Base-by-base conservation (phyloP, 1,284 basidiomycete genomes). In the Anthracocystis panici-leucophaei region DNA sequence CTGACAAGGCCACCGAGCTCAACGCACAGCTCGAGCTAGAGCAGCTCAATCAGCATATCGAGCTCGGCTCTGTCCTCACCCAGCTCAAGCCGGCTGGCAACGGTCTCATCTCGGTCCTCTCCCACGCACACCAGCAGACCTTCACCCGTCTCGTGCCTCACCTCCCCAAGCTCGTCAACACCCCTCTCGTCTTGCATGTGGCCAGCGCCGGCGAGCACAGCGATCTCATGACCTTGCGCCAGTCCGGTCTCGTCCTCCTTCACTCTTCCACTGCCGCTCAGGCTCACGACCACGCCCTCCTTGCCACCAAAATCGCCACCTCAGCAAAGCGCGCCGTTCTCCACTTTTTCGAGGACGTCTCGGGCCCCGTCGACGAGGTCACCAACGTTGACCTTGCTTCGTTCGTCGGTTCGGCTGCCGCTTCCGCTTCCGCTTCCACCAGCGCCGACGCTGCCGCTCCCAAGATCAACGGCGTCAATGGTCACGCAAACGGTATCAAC, bases 251-350 rank as follows among this genome's bases (percentile, higher is more conserved):
- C 41, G 89, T 89, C 78, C 87, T 91, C 70, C 64, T 93, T 50
- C 87, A 91, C 85, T 92, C 91, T 6, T 87, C 89, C 59, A 88
- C 88, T 2, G 85, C 89, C 2, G 89, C 91, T 81, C 88, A 92
- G 76, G 91, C 91, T 2, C 90, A 92, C 79, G 91, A 92, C 81
- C 89, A 92, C 78, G 90, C 91, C 12, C 85, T 93, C 18, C 87
- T 93, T n/a, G 91, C 91, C 25, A 89, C 90, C 59, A 88, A 89
- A 51, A 86, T 93, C 45, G 91, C 92, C 4, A 87, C 87, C 55
- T 86, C 88, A 11, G 88, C 90, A 74, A 87, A 88, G 60, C 89
- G 88, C 55, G 88, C 89, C 2, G 93, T 96, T 18, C 88, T 96
- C 55, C 94, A 97, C 84, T 91, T 90, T 46, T 95, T 94, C 84